Percentiles rank a stretch among this genome's conserved stretches.
Evolutionary conservation across 805 yeast genomes (phyloP).

Genomic region (Schwanniomyces pseudopolymorphus): DNA sequence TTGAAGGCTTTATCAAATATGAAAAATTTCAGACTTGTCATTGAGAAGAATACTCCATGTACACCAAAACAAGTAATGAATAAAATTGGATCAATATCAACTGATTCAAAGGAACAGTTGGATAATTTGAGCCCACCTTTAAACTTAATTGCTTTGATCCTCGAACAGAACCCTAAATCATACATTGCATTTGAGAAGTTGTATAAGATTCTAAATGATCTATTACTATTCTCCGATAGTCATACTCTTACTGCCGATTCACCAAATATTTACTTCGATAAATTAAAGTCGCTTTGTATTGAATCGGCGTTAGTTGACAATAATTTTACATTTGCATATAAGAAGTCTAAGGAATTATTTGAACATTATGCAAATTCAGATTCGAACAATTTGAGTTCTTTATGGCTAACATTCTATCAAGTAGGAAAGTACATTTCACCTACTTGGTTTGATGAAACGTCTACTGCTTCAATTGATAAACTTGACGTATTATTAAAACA

Average conservation of each 20-base stretch:
- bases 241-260: conserved; percentile 4
- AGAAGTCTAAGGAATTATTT: conserved; percentile 38
- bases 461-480: conserved; percentile 16
- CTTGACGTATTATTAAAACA: conserved; percentile 44
- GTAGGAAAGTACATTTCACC: conserved; percentile 54
- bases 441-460: conserved; percentile 28
- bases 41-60: conserved; percentile 32
- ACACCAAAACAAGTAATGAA: conserved; percentile 39
- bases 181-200: conserved; percentile 47
- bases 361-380: conserved; percentile 17
- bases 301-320: conserved; percentile 64
- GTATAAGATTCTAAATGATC: conserved; percentile 37
- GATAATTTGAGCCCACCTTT: conserved; percentile 21
- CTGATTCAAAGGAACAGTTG: conserved; percentile 6
- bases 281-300: conserved; percentile 51
- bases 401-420: conserved; percentile 77
- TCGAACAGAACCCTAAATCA: conserved; percentile 55
- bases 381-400: conserved; percentile 21
- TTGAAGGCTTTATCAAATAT: conserved; percentile 34
- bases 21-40: conserved; percentile 33
- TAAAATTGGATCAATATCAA: conserved; percentile 16
- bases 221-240: conserved; percentile 40
- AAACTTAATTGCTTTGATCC: conserved; percentile 37
- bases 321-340: conserved; percentile 61
- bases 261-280: conserved; percentile 22